Base-by-base conservation (phyloP, 1,284 basidiomycete genomes). In the Ganoderma lucidum region DNA sequence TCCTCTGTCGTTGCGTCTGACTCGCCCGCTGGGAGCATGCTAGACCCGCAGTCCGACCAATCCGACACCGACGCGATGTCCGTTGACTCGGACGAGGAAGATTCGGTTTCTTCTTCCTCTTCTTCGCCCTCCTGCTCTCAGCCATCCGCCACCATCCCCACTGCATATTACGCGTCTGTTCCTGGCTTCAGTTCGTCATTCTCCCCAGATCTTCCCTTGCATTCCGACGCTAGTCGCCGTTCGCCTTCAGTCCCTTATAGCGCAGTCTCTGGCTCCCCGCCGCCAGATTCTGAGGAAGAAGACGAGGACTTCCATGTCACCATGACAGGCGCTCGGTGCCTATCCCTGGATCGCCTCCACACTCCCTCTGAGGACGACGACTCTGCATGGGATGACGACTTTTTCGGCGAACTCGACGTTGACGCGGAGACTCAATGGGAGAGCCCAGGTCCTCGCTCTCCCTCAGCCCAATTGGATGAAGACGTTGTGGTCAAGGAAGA, bases 271-370 rank as follows among this genome's bases (percentile, higher is more conserved):
- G 86, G 84, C 19, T 90, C 91, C 0, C 89, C 87, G 2, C 91
- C 86, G 37, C 86, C 86, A 1, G 91, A 93, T 72, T 91, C 90
- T 1, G 90, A 92, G 42, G 83, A 82, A 71, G 90, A 92, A 61
- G 79, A 80, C 44, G 75, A 77, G 15, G 78, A 77, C 53, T 77
- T 73, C 64, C 73, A 76, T 64, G 77, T 82, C 61, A 83, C 81
- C 41, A 86, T 83, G 87, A 84, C 82, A 59, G 80, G 83, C 74
- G 74, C 68, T 62, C 81, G 78, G 42, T 80, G 78, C 42, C 76
- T 76, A 35, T 80, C 80, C 53, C 74, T 77, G 55, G 74, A 35
- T 42, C 73, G 66, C 53, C 66, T 59, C 37, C 64, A 67, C 48
- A 65, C 70, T 2, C 67, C 72, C 45, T 44, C 66, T 17, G 69